Conservation (phyloP, 2,329 filamentous ascomycete genomes). For the Pyrenochaeta sp. region DNA sequence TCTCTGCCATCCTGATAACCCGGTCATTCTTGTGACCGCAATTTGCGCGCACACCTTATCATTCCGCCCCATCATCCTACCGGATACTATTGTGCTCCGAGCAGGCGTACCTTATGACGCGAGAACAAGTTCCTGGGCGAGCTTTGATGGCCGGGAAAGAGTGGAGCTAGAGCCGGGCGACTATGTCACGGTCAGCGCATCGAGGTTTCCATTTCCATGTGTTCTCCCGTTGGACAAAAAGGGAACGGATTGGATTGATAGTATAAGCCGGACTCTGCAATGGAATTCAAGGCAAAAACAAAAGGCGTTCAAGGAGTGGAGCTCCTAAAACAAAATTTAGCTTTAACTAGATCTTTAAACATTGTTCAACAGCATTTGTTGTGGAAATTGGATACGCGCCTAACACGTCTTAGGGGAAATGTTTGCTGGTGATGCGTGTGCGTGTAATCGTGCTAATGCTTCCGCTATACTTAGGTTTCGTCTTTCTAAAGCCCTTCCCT, state of each 20-base stretch:
- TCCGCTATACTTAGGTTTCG: no score
- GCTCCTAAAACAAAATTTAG: constrained; percentile 10
- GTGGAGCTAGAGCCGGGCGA: constrained; percentile 80
- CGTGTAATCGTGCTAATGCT: no score
- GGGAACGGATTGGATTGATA: constrained; percentile 83
- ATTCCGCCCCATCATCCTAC: constrained; percentile 95
- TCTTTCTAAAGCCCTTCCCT: no score
- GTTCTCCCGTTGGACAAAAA: constrained; percentile 74
- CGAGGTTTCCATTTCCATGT: constrained; percentile 80
- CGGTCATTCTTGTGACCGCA: constrained; percentile 91
- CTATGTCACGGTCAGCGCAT: constrained; percentile 85
- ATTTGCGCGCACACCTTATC: constrained; percentile 95
- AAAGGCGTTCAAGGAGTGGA: constrained; percentile 60
- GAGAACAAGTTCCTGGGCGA: constrained; percentile 91
- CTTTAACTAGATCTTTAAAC: no score
- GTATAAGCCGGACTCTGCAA: constrained; percentile 78
- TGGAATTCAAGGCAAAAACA: constrained; percentile 85
- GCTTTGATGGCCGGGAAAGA: constrained; percentile 88
- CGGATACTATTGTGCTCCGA: constrained; percentile 92
- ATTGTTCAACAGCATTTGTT: no score
- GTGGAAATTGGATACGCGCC: no score
- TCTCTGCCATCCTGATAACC: constrained; percentile 94
- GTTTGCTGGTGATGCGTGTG: no score
- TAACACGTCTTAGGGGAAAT: no score
- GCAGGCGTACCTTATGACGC: constrained; percentile 95